Base-by-base conservation (phyloP, 2,329 filamentous ascomycete species). In the Karstenula rhodostoma region DNA sequence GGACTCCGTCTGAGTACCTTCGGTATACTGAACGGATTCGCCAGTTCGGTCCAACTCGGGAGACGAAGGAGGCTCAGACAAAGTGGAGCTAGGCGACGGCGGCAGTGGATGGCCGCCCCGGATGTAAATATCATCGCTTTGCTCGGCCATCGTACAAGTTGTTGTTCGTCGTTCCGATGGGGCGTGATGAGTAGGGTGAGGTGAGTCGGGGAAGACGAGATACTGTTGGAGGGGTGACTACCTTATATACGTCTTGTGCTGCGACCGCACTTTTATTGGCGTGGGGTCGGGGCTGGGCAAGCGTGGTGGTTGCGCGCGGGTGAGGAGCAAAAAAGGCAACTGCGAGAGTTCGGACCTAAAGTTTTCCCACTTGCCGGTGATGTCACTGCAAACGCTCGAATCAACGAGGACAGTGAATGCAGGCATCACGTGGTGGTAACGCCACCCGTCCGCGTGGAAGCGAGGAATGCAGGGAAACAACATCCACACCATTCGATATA, bases 391-490 rank as follows among this genome's bases (percentile, higher is more conserved):
- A 49, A 25, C 46, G 15, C 17, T 49, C 46, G 46, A 49, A 33
- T 10, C 6, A n/a, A 15, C 27, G 25, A 51, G 48, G 22, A 40
- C 22, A 40, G 37, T 54, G 51, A 43, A 47, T 29, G 23, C 3
- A 13, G 15, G 15, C 2, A 12, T 32, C 51, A 54, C 51, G 51
- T 54, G 51, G 25, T 23, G 10, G 37, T 15, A 13, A 44, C 17
- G 17, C 25, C 56, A 17, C 37, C 37, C 37, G n/a, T 9, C 37
- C 37, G n/a, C 17, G 19, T 43, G 56, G 56, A 35, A 51, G 47
- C 56, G 56, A 57, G 56, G 56, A 57, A 57, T 57, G 56, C 19
- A 57, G 42, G 22, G 17, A 32, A 33, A 23, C 25, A 57, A 52
- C 56, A 44, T 33, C 35, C 37, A 23, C 10, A 35, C 9, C 6